phyloP scores from a whole-genome alignment of 2,329 filamentous ascomycete species.

The Ceratocystis lukuohia region DNA sequence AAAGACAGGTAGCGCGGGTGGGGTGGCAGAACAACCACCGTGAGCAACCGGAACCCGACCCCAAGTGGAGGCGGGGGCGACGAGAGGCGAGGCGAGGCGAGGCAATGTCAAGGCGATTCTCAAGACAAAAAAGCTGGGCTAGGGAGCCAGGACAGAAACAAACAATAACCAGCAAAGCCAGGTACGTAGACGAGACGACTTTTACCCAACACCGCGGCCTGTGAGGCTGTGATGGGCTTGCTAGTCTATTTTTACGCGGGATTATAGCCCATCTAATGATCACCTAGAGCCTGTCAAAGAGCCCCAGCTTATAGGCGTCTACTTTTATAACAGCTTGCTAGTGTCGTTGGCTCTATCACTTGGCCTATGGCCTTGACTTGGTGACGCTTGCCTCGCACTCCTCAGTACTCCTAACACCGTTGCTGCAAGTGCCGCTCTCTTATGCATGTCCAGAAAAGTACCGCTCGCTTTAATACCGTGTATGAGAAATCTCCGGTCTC shows the following conservation, averaged over 20 bases:
- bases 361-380: not conserved
- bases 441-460: not conserved
- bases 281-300: not conserved
- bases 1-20: not conserved
- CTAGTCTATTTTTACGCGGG: slow-evolving; percentile 5
- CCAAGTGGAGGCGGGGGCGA: not conserved
- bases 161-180: not conserved
- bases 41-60: not conserved
- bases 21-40: not conserved
- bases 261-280: not conserved
- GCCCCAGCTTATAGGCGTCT: not conserved
- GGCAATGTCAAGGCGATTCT: not conserved
- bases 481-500: slow-evolving; percentile 5
- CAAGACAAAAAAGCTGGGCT: not conserved
- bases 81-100: no score
- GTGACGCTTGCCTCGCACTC: not conserved
- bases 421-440: not conserved
- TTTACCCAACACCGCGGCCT: not conserved
- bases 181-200: no score
- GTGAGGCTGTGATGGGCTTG: not conserved
- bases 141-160: not conserved
- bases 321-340: not conserved
- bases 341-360: not conserved
- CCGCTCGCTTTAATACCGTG: not conserved
- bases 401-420: not conserved